Percentiles rank a stretch among this genome's conserved stretches.
Evolutionary conservation across 768 basidiomycete genomes (phyloP).

Genomic region (Pluteus cervinus): DNA sequence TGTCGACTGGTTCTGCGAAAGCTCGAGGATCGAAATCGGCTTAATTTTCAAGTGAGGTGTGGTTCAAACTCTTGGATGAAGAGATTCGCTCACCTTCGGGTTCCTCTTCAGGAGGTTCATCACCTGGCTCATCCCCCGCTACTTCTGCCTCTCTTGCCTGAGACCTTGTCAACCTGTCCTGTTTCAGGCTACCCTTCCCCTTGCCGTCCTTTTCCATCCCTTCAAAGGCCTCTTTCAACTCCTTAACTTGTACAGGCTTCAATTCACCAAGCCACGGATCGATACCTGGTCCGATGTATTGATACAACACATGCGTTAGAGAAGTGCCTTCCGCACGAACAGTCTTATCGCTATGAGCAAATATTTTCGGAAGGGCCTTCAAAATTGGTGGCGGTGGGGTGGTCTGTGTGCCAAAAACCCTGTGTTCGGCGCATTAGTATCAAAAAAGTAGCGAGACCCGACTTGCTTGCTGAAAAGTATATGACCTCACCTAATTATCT

Average conservation of each 20-base stretch:
- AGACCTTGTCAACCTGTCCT: constrained; percentile 70
- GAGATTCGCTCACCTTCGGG: constrained; percentile 36
- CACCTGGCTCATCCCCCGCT: constrained; percentile 30
- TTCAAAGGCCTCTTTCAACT: constrained; percentile 88
- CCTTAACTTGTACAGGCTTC: constrained; percentile 96
- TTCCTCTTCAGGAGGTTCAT: constrained; percentile 32
- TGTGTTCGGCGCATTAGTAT: constrained; percentile 20
- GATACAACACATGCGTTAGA: constrained; percentile 74
- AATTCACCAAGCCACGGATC: constrained; percentile 83
- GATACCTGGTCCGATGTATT: constrained; percentile 79
- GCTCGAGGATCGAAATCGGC: constrained; percentile 69
- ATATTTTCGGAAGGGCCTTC: constrained; percentile 87
- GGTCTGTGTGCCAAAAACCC: constrained; percentile 74
- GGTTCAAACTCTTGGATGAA: constrained; percentile 8
- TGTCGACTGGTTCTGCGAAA: constrained; percentile 77
- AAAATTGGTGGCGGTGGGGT: constrained; percentile 75
- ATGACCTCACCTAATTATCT: constrained; percentile 68
- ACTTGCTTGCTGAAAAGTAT: constrained; percentile 1
- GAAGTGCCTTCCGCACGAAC: constrained; percentile 88
- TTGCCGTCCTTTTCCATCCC: constrained; percentile 77
- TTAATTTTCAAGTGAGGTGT: constrained; percentile 26
- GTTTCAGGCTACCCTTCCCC: constrained; percentile 77
- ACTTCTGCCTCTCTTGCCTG: constrained; percentile 68
- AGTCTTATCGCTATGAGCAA: constrained; percentile 90
- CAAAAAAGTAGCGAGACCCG: not conserved